Evolutionary conservation across 352 stramenopile species (phyloP).

Genomic region (Phytopythium boreale): DNA sequence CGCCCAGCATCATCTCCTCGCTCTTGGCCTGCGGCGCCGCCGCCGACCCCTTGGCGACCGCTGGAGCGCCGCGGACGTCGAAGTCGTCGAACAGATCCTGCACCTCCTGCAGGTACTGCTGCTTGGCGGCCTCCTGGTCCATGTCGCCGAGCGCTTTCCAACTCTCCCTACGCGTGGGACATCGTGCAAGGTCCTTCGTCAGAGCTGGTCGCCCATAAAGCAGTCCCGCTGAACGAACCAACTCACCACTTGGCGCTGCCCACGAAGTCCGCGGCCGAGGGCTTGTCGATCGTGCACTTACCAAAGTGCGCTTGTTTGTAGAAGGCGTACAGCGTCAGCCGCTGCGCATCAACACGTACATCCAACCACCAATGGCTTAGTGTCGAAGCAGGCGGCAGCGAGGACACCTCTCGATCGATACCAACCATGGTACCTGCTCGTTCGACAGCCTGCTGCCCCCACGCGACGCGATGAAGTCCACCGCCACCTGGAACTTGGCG

Average conservation of each 20-base stretch:
- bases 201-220: neutral
- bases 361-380: neutral
- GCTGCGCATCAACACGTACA: conserved; percentile 14
- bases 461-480: conserved; percentile 55
- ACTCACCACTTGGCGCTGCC: conserved; percentile 67
- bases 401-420: neutral
- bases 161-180: conserved; percentile 38
- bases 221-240: neutral
- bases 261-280: conserved; percentile 64
- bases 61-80: conserved; percentile 28
- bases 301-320: conserved; percentile 78
- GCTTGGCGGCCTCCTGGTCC: conserved; percentile 45
- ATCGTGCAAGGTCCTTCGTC: neutral
- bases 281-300: conserved; percentile 48
- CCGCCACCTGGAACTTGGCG: conserved; percentile 67
- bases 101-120: conserved; percentile 68
- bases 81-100: conserved; percentile 72
- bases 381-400: neutral
- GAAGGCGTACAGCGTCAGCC: conserved; percentile 75
- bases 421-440: conserved; percentile 40
- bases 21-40: conserved; percentile 20
- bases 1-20: conserved; percentile 28
- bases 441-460: conserved; percentile 53
- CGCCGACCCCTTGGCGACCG: conserved; percentile 17
- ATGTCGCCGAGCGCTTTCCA: conserved; percentile 64